Base-by-base conservation (phyloP, 2,329 filamentous ascomycete species). In the Beauveria medogensis region DNA sequence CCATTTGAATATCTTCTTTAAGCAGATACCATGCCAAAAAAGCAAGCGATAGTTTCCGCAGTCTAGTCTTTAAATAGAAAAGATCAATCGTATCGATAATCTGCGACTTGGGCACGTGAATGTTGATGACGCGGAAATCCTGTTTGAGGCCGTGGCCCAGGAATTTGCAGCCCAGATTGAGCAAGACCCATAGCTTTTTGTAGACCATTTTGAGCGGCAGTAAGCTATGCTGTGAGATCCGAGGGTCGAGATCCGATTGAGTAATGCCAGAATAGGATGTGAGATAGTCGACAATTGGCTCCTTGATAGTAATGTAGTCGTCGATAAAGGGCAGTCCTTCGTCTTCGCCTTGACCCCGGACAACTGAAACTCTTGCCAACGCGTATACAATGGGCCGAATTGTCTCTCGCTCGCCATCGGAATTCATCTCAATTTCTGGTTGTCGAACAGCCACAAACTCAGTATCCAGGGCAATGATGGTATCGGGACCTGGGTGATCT, bases 61-160 rank as follows among this genome's bases (percentile, higher is more conserved):
- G 83, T 37, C 91, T 88, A 18, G 84, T 81, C 60, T 88, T 86
- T 62, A 96, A 86, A 74, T 90, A 95, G 77, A 96, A 97, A 2
- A 96, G 81, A 65, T 95, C 89, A 66, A 92, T 92, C 0, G 95
- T 99, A 74, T 99, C 94, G 60, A 99, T 91, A 41, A 96, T 89
- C 72, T 99, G 94, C 3, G 84, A 75, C 70, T 88, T 90, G 1
- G 95, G 94, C 0, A 99, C 89, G 72, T 97, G 91, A 60, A 99
- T 97, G 73, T 99, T 99, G 75, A 96, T 96, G 60, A 96, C 96
- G 58, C 94, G 91, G 76, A 99, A 97, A 74, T 99, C 94, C 67
- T 94, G 93, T 66, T 91, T 91, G 47, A 99, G 80, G 4, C 93
- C 93, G 69, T 99, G 94, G 2, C 94, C 94, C 5, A 99, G 83